These are phyloP conservation scores for Xerocomus potaroensis DNA, from an alignment of 768 basidiomycete genomes.

Conservation along the genomic window DNA sequence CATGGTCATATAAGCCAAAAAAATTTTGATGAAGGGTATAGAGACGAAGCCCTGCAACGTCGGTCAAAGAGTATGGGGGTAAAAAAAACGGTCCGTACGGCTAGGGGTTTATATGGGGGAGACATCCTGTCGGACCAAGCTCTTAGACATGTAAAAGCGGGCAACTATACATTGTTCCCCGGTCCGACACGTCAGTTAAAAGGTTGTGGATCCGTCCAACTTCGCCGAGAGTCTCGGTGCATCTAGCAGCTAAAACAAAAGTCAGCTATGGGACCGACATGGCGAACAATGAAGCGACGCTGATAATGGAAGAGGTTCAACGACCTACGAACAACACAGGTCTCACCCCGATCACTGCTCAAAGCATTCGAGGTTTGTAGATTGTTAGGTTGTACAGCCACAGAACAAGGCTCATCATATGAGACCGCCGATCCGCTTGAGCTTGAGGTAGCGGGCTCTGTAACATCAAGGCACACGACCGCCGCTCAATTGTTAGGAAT, in stretches of 20 bases:
- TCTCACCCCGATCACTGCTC: conserved; percentile 31
- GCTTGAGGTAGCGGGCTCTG: not conserved
- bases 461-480: conserved; percentile 2
- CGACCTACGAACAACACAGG: conserved; percentile 17
- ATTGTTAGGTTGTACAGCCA: conserved; percentile 12
- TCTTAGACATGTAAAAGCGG: conserved; percentile 2
- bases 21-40: conserved; percentile 20
- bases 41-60: conserved; percentile 48
- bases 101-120: conserved; percentile 18
- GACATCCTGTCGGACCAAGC: conserved; percentile 7
- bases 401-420: not conserved
- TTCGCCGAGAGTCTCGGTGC: conserved; percentile 7
- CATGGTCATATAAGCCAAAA: conserved; percentile 14
- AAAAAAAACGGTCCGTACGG: conserved; percentile 3
- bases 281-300: conserved; percentile 22
- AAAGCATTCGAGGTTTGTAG: conserved; percentile 9
- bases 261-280: conserved; percentile 3
- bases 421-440: not conserved
- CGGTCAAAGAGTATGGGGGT: conserved; percentile 16
- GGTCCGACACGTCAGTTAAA: conserved; percentile 1
- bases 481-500: not conserved
- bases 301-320: conserved; percentile 3
- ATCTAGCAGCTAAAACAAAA: conserved; percentile 23
- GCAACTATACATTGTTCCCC: conserved; percentile 21
- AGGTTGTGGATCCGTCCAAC: conserved; percentile 2